Evolutionary conservation across 139 green algal species (phyloP).

Genomic region (Coelastrella sp.): DNA sequence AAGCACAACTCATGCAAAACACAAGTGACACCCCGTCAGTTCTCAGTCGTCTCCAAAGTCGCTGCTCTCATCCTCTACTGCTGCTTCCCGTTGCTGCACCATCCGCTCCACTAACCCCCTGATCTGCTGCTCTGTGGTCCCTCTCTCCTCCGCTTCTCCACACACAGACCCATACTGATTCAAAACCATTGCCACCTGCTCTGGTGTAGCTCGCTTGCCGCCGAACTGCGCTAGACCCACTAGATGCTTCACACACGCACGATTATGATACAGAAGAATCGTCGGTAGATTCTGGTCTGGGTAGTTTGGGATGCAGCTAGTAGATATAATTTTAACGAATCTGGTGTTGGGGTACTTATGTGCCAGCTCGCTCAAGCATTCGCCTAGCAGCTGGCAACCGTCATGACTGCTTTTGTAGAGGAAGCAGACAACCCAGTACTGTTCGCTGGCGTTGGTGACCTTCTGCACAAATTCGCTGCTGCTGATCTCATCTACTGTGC

Average conservation of each 20-base stretch:
- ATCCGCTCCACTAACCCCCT: conserved; percentile 43
- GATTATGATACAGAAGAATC: conserved; percentile 90
- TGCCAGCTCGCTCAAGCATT: conserved; percentile 83
- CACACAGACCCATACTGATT: conserved; percentile 65
- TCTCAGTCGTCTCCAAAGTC: conserved; percentile 31
- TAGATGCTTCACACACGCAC: conserved; percentile 59
- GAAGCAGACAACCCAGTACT: conserved; percentile 87
- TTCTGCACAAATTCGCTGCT: conserved; percentile 83
- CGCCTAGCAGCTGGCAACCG: conserved; percentile 75
- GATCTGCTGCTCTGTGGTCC: conserved; percentile 36
- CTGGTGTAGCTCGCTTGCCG: conserved; percentile 74
- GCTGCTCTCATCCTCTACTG: conserved; percentile 45
- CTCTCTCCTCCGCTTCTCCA: conserved; percentile 41
- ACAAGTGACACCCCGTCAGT: not conserved
- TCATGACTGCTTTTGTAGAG: conserved; percentile 87
- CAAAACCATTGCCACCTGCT: conserved; percentile 59
- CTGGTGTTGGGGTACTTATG: conserved; percentile 84
- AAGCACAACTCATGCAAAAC: no score
- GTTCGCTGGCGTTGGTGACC: conserved; percentile 83
- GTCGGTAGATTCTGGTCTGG: conserved; percentile 94
- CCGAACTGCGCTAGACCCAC: conserved; percentile 83
- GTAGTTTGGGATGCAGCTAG: conserved; percentile 88
- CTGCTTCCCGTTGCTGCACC: conserved; percentile 42
- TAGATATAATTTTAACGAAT: conserved; percentile 92
- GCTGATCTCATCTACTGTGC: conserved; percentile 75